Percentiles rank a stretch among this genome's conserved stretches.
phyloP scores from a whole-genome alignment of 257 asterid species.

The Nicotiana attenuata region DNA sequence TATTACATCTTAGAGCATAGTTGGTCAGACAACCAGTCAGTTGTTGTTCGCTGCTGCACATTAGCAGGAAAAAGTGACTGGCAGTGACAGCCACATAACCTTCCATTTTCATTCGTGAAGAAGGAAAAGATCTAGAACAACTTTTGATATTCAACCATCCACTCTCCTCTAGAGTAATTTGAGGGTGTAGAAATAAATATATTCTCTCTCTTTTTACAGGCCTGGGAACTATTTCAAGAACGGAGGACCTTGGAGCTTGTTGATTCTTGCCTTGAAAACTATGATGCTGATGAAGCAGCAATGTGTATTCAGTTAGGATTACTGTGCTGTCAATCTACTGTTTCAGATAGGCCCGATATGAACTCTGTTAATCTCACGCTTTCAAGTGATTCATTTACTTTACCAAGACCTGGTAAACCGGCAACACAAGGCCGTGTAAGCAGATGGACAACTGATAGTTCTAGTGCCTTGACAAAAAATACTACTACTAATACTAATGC shows the following conservation, averaged over 20 bases:
- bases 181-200: neutral
- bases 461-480: conserved; percentile 39
- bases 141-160: neutral
- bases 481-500: conserved; percentile 33
- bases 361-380: conserved; percentile 52
- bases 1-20: neutral
- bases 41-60: neutral
- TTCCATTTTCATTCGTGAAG: neutral
- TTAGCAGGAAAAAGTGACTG: neutral
- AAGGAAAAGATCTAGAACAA: neutral
- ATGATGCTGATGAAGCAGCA: conserved; percentile 44
- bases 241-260: conserved; percentile 45
- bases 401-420: conserved; percentile 72
- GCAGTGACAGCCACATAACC: neutral
- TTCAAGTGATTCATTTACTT: conserved; percentile 55
- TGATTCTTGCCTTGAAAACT: conserved; percentile 41
- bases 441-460: conserved; percentile 39
- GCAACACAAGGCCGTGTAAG: conserved; percentile 68
- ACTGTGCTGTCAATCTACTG: conserved; percentile 73
- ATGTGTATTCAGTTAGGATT: conserved; percentile 68
- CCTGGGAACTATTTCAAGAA: conserved; percentile 53
- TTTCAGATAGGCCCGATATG: conserved; percentile 73
- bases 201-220: conserved; percentile 30
- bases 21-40: neutral
- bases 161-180: neutral